phyloP scores from a whole-genome alignment of 2,329 filamentous ascomycete species.

The Pyrenochaeta sp. region DNA sequence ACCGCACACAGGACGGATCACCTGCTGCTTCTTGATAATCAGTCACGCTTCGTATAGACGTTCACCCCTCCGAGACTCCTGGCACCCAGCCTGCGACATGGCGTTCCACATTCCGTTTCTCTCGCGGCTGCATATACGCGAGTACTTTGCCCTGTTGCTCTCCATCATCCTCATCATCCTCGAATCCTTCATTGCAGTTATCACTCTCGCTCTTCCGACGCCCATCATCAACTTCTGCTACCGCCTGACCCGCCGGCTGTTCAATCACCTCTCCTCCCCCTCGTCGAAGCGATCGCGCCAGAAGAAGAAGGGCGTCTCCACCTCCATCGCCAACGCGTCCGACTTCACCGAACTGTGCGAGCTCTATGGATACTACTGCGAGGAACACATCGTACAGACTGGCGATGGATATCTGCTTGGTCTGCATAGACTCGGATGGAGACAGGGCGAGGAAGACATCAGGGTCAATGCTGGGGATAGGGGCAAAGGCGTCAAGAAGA shows the following conservation, averaged over 20 bases:
- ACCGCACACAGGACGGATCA: neutral
- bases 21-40: too few species aligned
- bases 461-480: constrained; percentile 76
- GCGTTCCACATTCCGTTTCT: constrained; percentile 67
- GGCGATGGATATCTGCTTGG: constrained; percentile 92
- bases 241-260: constrained; percentile 78
- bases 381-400: constrained; percentile 96
- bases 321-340: constrained; percentile 81
- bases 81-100: constrained; percentile 22
- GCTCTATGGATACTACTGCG: constrained; percentile 88
- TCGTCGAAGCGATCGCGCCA: constrained; percentile 72
- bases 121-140: constrained; percentile 67
- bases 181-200: constrained; percentile 81
- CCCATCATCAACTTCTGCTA: constrained; percentile 86
- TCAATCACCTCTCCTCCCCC: constrained; percentile 78
- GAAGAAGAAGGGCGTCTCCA: constrained; percentile 75
- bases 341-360: constrained; percentile 96
- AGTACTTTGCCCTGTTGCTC: constrained; percentile 85
- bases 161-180: constrained; percentile 84
- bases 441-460: constrained; percentile 78
- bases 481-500: constrained; percentile 69
- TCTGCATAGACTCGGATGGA: constrained; percentile 84
- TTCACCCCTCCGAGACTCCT: neutral
- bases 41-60: neutral
- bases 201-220: constrained; percentile 85